Evolutionary conservation across 169 alveolate species (phyloP), one percentile per base, ranked within the genome.

Genomic region (Cryptosporidium tyzzeri): DNA sequence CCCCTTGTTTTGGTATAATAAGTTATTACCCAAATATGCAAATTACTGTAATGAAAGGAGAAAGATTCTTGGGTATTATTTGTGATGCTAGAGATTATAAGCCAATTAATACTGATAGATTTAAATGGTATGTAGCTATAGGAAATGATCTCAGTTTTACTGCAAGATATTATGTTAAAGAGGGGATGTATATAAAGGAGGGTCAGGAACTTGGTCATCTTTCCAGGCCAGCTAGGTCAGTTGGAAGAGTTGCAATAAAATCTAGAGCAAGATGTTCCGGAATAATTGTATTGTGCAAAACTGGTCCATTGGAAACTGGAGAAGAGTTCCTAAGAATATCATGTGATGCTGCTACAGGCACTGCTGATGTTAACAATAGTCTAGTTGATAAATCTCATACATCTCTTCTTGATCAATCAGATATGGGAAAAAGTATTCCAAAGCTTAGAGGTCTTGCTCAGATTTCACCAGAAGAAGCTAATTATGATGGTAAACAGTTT

Each of bases 41-140:
- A 44, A 80, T 80, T 37, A 59, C 89, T 8, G 45, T 80, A 62
- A 62, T 65, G 80, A 80, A 80, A 33, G 89, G 89, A 39, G 89
- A 80, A 61, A 35, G 67, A 50, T 80, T 80, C 45, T 41, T 80
- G 9, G 89, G 89, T 16, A 67, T 80, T 21, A 31, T 80, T 16
- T 80, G 89, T 59, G 89, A 80, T 62, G 89, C 89, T 14, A 80
- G 89, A 80, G 75, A 62, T 2, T 74, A 80, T 23, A 80, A 80
- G 45, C 89, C 89, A 23, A 80, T 80, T 62, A 23, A 61, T 59
- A 29, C 35, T 61, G 80, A 80, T n/a, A 61, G 89, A 44, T 80
- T 61, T 26, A 80, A 80, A 50, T 80, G 89, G 89, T 80, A 80
- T 41, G 35, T 39, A 26, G 89, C 89, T 31, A 44, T 80, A 10